Evolutionary conservation across 2,329 filamentous ascomycete genomes (phyloP), one percentile per base, ranked within the genome.

Genomic region (Phialocephala subalpina): DNA sequence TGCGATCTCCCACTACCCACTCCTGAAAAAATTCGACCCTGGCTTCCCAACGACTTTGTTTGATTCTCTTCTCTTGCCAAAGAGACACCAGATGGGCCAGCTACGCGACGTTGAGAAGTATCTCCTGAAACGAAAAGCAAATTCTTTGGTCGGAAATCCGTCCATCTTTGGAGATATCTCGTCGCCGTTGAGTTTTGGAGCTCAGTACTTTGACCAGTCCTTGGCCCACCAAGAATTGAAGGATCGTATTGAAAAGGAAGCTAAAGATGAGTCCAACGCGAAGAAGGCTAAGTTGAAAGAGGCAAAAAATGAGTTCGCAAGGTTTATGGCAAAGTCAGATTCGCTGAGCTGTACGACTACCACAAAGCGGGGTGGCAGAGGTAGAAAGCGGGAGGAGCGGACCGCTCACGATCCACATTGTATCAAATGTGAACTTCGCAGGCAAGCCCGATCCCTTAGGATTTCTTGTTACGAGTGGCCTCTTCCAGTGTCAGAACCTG

Each of bases 401-500:
- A 29, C 3, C 6, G 6, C 45, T 64, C 53, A 62, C 25, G 40
- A 62, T 52, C 18, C 49, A 11, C 5, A 40, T 5, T 85, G 83
- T 63, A 1, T 2, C 0, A 80, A 78, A 60, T 87, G 84, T 69
- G 1, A 2, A 0, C 66, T 77, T 0, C 52, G 68, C 2, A 3
- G 6, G 0, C 1, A 73, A n/a, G 84, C 84, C 0, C 55, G 77
- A 0, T 1, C 3, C 0, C 63, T 90, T 0, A 42, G 29, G 0
- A 87, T 90, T 8, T 0, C 49, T 0, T 72, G 86, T 9, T 78
- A 86, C 68, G 87, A 90, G 70, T 88, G 85, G 85, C 86, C 87
- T 0, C 75, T 90, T 0, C 82, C 86, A 35, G 49, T 0, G 0
- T n/a, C 25, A 16, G 45, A 60, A n/a, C 11, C 25, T 14, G 33